Evolutionary conservation across 2,329 filamentous ascomycete species (phyloP).

Genomic region (Diaporthe vaccinii): DNA sequence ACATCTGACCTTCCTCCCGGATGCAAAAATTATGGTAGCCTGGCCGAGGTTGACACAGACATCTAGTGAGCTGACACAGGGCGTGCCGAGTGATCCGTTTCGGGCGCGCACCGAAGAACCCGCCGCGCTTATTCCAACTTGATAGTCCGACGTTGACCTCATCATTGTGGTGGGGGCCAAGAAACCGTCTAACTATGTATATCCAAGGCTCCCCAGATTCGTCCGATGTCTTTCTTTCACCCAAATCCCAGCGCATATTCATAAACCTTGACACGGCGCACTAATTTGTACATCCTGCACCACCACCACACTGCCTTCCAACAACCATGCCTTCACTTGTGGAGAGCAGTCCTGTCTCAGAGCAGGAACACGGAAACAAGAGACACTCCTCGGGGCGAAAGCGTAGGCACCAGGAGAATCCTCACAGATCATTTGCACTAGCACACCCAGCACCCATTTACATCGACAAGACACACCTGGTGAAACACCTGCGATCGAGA

Average conservation of each 20-base stretch:
- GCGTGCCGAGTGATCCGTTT: conserved; percentile 29
- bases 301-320: neutral
- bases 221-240: neutral
- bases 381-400: conserved; percentile 5
- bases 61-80: conserved; percentile 12
- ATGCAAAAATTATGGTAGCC: neutral
- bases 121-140: neutral
- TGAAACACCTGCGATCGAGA: conserved; percentile 36
- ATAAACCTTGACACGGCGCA: neutral
- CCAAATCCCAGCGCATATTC: neutral
- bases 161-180: neutral
- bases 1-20: conserved; percentile 1
- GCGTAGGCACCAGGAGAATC: neutral
- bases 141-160: conserved; percentile 23
- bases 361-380: neutral
- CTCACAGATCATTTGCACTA: conserved; percentile 16
- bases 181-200: conserved; percentile 11
- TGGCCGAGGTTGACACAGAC: conserved; percentile 23
- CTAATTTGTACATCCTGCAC: neutral
- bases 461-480: conserved; percentile 23
- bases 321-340: neutral
- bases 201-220: conserved; percentile 1
- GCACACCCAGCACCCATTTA: conserved; percentile 34
- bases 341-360: neutral
- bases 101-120: conserved; percentile 22